Evolutionary conservation across 2,329 filamentous ascomycete species (phyloP).

Genomic region (Aplosporella prunicola): DNA sequence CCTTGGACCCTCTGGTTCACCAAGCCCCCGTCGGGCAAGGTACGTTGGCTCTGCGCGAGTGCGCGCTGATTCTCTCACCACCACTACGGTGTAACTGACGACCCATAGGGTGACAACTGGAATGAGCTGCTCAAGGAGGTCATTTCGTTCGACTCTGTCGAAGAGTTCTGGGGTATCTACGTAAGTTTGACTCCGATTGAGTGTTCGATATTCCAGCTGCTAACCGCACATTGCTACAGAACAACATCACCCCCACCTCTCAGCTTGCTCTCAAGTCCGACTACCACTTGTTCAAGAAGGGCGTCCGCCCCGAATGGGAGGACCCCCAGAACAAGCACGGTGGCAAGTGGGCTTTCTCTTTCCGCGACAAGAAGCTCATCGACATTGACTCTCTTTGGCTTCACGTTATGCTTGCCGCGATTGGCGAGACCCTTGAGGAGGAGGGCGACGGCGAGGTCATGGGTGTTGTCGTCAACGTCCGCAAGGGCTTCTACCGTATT

Average conservation of each 20-base stretch:
- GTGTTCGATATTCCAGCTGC: background rate
- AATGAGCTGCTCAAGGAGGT: slow-evolving; percentile 96
- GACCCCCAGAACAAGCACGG: slow-evolving; percentile 98
- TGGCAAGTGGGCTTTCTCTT: slow-evolving; percentile 97
- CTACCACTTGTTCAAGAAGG: slow-evolving; percentile 98
- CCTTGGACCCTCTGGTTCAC: slow-evolving; percentile 99
- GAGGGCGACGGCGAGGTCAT: slow-evolving; percentile 95
- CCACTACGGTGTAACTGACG: slow-evolving; percentile 5
- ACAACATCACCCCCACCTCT: slow-evolving; percentile 95
- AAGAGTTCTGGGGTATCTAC: slow-evolving; percentile 99
- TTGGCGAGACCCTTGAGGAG: slow-evolving; percentile 93
- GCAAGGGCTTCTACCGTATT: slow-evolving; percentile 96
- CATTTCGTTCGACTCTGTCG: slow-evolving; percentile 95
- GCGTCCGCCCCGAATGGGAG: slow-evolving; percentile 96
- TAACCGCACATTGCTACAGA: slow-evolving; percentile 47
- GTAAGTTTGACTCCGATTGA: slow-evolving; percentile 53
- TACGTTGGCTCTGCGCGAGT: slow-evolving; percentile 31
- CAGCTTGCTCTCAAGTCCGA: slow-evolving; percentile 96
- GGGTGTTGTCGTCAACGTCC: slow-evolving; percentile 98
- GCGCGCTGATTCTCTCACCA: background rate
- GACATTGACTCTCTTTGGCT: slow-evolving; percentile 95
- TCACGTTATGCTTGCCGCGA: slow-evolving; percentile 90
- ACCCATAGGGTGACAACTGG: slow-evolving; percentile 83
- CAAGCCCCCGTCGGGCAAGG: slow-evolving; percentile 93
- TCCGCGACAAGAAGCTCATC: slow-evolving; percentile 88